phyloP scores from a whole-genome alignment of 2,329 filamentous ascomycete species.

The Exophiala calicioides region DNA sequence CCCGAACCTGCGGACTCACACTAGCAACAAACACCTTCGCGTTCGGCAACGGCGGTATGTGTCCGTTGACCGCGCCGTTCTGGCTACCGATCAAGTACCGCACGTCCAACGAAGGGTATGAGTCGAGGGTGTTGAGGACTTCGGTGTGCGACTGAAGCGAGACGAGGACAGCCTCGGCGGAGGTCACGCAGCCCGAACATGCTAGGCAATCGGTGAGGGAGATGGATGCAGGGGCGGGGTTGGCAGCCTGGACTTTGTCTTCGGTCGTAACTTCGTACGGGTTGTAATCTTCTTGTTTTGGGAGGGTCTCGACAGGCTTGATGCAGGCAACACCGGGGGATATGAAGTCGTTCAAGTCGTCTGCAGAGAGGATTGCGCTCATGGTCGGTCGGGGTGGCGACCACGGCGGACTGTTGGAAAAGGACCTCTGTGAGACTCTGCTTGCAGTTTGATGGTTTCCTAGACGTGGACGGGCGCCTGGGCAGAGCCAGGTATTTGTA shows the following conservation, averaged over 20 bases:
- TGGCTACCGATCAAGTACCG: conserved; percentile 42
- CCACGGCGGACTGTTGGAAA: conserved; percentile 6
- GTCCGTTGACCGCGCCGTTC: conserved; percentile 50
- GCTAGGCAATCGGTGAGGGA: conserved; percentile 96
- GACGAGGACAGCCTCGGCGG: conserved; percentile 94
- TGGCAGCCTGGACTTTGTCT: conserved; percentile 64
- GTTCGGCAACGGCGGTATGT: conserved; percentile 38
- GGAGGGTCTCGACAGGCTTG: conserved; percentile 92
- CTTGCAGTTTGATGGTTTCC: too few relatives aligned
- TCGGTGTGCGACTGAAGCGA: conserved; percentile 92
- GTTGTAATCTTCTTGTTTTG: conserved; percentile 57
- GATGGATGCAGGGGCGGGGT: conserved; percentile 78
- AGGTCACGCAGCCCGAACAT: conserved; percentile 96
- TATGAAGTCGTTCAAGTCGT: conserved; percentile 99
- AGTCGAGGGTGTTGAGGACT: conserved; percentile 79
- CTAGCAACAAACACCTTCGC: conserved; percentile 85
- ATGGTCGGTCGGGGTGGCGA: conserved; percentile 53
- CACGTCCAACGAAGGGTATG: conserved; percentile 47
- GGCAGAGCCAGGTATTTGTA: too few relatives aligned
- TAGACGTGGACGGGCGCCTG: neutral
- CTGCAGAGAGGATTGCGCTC: conserved; percentile 95
- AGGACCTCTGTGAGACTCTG: too few relatives aligned
- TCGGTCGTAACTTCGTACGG: conserved; percentile 88
- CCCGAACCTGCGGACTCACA: conserved; percentile 86
- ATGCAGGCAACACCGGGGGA: conserved; percentile 96